Base-by-base conservation (phyloP, 2,329 filamentous ascomycete genomes). In the Aureobasidium musti region DNA sequence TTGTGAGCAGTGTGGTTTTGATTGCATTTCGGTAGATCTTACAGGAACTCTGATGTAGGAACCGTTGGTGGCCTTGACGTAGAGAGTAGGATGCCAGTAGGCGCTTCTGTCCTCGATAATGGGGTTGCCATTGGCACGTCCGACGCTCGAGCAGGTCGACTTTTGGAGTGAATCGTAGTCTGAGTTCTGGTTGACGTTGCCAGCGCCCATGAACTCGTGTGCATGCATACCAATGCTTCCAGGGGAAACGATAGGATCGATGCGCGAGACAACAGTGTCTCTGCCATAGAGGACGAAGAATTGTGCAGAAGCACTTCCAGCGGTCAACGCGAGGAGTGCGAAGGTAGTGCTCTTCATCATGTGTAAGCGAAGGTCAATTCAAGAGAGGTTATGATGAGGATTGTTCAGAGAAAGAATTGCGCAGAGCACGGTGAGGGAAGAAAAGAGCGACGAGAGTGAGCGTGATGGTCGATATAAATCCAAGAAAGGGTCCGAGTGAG, bases 71-170 rank as follows among this genome's bases (percentile, higher is more conserved):
- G 87, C 83, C 69, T 90, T 77, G 71, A 89, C 91, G 78, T 87
- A 92, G 4, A 92, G 79, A 17, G 82, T 80, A 2, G 90, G 90
- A 68, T 88, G 86, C 91, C 91, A 93, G 81, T 94, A 93, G 77
- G 89, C 89, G 72, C 85, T 89, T 75, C 86, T 82, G 78, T 92
- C 90, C 63, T 84, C 86, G 70, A 83, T 85, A 45, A 72, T 72
- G 7, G 69, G 67, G 14, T 70, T 66, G 39, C 70, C 70, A 43
- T 67, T 65, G 14, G 72, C 72, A 61, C 66, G 67, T 26, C 69
- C 70, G n/a, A 74, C 68, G 13, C 71, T 73, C 35, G 71, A 73
- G 68, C 73, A 94, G 43, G 83, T 81, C 39, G 89, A 91, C 68
- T 83, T 76, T 68, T 79, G 73, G 28, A 91, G 81, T 52, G 83